phyloP scores from a whole-genome alignment of 257 asterid species.

The Salvia hispanica region DNA sequence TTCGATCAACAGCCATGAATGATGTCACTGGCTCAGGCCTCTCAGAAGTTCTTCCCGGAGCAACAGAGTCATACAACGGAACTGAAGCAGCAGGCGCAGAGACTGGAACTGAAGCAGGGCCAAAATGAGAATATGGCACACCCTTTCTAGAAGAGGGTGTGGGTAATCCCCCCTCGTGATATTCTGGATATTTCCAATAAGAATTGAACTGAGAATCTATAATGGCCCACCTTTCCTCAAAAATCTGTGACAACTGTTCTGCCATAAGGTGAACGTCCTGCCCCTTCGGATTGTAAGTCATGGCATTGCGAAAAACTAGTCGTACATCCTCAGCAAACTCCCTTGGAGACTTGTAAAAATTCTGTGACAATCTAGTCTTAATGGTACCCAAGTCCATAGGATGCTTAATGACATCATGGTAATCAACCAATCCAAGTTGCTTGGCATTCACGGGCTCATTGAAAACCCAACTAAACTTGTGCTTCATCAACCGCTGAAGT shows the following conservation, averaged over 20 bases:
- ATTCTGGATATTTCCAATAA: conserved; percentile 58
- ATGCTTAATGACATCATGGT: conserved; percentile 68
- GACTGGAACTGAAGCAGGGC: conserved; percentile 36
- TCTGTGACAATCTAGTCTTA: conserved; percentile 62
- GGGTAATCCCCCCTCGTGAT: conserved; percentile 62
- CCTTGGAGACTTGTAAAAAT: conserved; percentile 66
- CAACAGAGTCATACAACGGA: conserved; percentile 38
- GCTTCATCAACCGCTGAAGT: conserved; percentile 87
- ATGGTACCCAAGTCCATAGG: conserved; percentile 97
- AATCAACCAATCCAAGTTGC: conserved; percentile 70
- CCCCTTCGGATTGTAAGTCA: conserved; percentile 89
- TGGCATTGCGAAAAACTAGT: conserved; percentile 85
- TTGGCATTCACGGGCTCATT: conserved; percentile 78
- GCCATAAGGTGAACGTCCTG: conserved; percentile 94
- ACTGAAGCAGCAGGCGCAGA: conserved; percentile 38
- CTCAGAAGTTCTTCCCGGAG: conserved; percentile 47
- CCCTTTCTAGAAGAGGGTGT: conserved; percentile 62
- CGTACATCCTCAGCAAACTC: conserved; percentile 90
- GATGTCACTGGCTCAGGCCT: conserved; percentile 48
- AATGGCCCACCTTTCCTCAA: conserved; percentile 81
- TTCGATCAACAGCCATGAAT: conserved; percentile 49
- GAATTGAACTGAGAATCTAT: conserved; percentile 69
- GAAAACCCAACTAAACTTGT: conserved; percentile 86
- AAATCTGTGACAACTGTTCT: conserved; percentile 58
- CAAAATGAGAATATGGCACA: conserved; percentile 43